Conservation (phyloP, 208 protist species). For the Acanthamoeba sp. region DNA sequence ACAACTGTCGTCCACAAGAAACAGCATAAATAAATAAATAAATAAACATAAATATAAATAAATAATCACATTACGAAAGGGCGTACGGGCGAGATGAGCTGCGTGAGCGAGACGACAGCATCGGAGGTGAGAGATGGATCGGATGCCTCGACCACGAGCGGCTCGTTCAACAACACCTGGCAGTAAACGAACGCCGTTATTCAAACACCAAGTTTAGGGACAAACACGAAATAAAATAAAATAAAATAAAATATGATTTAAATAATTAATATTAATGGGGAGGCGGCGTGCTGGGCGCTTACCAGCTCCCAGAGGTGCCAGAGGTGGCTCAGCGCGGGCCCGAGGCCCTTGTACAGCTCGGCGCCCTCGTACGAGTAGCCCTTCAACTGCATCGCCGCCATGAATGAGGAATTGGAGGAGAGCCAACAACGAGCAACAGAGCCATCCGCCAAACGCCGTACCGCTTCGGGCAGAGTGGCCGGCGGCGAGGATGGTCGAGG, state of each 20-base stretch:
- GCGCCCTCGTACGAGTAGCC: constrained; percentile 18
- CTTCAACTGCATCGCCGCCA: not conserved
- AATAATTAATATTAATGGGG: no score
- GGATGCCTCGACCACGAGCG: constrained; percentile 23
- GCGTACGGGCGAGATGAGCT: constrained; percentile 27
- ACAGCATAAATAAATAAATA: not conserved
- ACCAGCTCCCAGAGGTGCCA: constrained; percentile 71
- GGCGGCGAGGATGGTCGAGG: not conserved
- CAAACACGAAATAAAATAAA: no score
- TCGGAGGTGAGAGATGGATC: constrained; percentile 2
- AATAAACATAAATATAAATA: no score
- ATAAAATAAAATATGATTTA: no score
- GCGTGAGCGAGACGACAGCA: constrained; percentile 26
- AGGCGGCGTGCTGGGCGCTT: not conserved
- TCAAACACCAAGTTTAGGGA: no score
- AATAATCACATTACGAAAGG: no score
- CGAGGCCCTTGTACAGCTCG: constrained; percentile 20
- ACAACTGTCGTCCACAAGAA: not conserved
- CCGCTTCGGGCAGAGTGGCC: not conserved
- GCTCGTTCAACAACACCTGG: constrained; percentile 30
- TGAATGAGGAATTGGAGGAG: no score
- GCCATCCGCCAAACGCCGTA: not conserved
- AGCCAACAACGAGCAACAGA: not conserved
- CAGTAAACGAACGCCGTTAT: not conserved
- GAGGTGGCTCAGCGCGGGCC: not conserved